Evolutionary conservation across 345 rosid species (phyloP).

Genomic region (Bruguiera gymnorhiza): DNA sequence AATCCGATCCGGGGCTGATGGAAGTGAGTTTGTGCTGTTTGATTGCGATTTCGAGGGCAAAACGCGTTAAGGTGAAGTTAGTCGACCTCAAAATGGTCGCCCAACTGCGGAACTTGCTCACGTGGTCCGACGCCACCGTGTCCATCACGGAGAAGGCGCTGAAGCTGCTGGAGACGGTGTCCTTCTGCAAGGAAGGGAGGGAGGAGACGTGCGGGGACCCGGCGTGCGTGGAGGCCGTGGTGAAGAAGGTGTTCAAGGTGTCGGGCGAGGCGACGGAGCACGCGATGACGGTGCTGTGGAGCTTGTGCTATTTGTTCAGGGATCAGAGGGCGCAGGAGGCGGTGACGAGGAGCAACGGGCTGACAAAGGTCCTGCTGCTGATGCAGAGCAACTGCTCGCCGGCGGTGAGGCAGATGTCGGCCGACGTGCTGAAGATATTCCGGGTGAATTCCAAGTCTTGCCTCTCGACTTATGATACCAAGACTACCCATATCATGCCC

Average conservation of each 20-base stretch:
- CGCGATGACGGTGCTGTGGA: slow-evolving; percentile 80
- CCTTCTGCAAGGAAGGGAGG: slow-evolving; percentile 67
- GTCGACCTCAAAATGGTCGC: slow-evolving; percentile 33
- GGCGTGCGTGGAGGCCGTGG: slow-evolving; percentile 55
- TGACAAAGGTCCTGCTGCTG: slow-evolving; percentile 68
- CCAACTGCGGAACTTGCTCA: slow-evolving; percentile 42
- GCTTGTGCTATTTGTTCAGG: slow-evolving; percentile 57
- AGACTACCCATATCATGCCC: slow-evolving; percentile 88
- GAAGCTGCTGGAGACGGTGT: slow-evolving; percentile 54
- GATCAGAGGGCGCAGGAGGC: slow-evolving; percentile 62
- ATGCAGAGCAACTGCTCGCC: slow-evolving; percentile 86
- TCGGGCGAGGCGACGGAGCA: slow-evolving; percentile 75
- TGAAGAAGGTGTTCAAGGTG: slow-evolving; percentile 63
- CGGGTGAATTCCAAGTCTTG: slow-evolving; percentile 49
- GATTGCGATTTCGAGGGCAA: slow-evolving; percentile 46
- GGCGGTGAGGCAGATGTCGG: slow-evolving; percentile 63
- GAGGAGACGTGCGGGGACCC: slow-evolving; percentile 43
- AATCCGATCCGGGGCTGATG: slow-evolving; percentile 41
- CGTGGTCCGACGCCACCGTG: slow-evolving; percentile 28
- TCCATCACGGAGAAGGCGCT: slow-evolving; percentile 61
- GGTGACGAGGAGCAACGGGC: slow-evolving; percentile 58
- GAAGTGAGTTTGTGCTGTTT: slow-evolving; percentile 61
- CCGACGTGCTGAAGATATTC: slow-evolving; percentile 65
- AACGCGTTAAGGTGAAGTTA: slow-evolving; percentile 49
- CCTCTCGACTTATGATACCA: slow-evolving; percentile 71